phyloP scores from a whole-genome alignment of 2,329 filamentous ascomycete species.

The Penicillium sp. region DNA sequence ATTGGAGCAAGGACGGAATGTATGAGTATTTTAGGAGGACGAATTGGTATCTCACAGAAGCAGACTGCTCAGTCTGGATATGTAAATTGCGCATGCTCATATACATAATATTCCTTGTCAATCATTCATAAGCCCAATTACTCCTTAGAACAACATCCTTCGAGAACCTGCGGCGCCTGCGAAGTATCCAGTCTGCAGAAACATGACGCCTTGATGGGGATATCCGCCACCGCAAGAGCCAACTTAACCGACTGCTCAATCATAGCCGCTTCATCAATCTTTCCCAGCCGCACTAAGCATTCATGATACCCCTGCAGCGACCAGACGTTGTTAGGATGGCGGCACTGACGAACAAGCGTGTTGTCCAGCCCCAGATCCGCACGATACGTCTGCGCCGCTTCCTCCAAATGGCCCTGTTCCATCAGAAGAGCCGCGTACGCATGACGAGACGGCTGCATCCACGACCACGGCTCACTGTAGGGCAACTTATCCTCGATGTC shows the following conservation, averaged over 20 bases:
- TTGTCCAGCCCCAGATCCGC: constrained; percentile 53
- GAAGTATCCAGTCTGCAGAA: constrained; percentile 41
- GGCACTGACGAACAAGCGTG: constrained; percentile 51
- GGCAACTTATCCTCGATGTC: constrained; percentile 53
- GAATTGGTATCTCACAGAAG: too few relatives aligned
- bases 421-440: constrained; percentile 60
- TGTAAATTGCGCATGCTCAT: too few relatives aligned
- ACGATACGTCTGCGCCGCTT: constrained; percentile 49
- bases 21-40: too few relatives aligned
- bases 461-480: constrained; percentile 66
- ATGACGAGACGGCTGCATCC: constrained; percentile 66
- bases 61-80: too few relatives aligned
- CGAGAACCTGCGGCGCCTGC: constrained; percentile 6
- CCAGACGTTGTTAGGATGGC: constrained; percentile 66
- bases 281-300: constrained; percentile 51
- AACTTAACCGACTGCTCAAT: constrained; percentile 42
- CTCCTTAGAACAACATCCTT: too few relatives aligned
- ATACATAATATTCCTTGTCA: too few relatives aligned
- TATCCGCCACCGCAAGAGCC: constrained; percentile 50
- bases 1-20: too few relatives aligned
- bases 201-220: constrained; percentile 50
- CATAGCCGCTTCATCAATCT: constrained; percentile 38
- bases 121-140: too few relatives aligned
- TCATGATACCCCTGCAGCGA: constrained; percentile 63
- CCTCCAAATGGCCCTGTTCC: constrained; percentile 51